These are phyloP conservation scores for Ogataea paraovalis DNA, from an alignment of 805 yeast species.

Conservation along the genomic window DNA sequence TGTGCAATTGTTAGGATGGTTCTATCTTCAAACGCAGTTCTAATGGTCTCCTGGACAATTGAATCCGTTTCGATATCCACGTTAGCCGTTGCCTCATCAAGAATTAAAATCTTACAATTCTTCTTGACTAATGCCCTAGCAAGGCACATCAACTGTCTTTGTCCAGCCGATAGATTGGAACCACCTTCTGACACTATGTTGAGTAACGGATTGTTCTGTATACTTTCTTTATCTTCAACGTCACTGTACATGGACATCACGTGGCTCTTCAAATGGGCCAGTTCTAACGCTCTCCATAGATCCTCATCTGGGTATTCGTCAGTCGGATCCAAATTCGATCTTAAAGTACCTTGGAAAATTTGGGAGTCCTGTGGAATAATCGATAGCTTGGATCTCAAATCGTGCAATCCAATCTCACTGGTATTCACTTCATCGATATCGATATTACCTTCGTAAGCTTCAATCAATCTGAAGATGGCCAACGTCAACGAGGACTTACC, in stretches of 20 bases:
- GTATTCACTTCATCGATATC: conserved; percentile 69
- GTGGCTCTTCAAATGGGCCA: conserved; percentile 73
- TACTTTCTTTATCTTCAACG: conserved; percentile 37
- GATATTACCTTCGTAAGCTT: conserved; percentile 59
- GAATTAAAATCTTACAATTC: conserved; percentile 53
- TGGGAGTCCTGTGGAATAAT: conserved; percentile 95
- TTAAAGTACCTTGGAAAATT: conserved; percentile 79
- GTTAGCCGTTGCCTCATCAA: conserved; percentile 88
- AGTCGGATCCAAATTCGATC: conserved; percentile 87
- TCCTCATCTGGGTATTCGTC: conserved; percentile 63
- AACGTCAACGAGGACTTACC: conserved; percentile 86
- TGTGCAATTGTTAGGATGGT: conserved; percentile 85
- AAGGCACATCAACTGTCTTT: conserved; percentile 79
- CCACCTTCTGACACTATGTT: conserved; percentile 33
- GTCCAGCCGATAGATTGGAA: conserved; percentile 82
- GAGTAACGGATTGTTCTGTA: conserved; percentile 23
- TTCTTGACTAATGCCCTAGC: conserved; percentile 72
- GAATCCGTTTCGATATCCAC: conserved; percentile 84
- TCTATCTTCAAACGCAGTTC: conserved; percentile 68
- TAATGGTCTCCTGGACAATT: conserved; percentile 71
- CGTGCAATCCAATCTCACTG: conserved; percentile 65
- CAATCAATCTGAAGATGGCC: conserved; percentile 82
- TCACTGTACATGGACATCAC: conserved; percentile 50
- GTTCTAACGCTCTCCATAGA: conserved; percentile 76
- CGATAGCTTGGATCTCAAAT: conserved; percentile 70